These are phyloP conservation scores for Alloteropsis semialata DNA, from an alignment of 176 grass and related monocot species.

Conservation along the genomic window DNA sequence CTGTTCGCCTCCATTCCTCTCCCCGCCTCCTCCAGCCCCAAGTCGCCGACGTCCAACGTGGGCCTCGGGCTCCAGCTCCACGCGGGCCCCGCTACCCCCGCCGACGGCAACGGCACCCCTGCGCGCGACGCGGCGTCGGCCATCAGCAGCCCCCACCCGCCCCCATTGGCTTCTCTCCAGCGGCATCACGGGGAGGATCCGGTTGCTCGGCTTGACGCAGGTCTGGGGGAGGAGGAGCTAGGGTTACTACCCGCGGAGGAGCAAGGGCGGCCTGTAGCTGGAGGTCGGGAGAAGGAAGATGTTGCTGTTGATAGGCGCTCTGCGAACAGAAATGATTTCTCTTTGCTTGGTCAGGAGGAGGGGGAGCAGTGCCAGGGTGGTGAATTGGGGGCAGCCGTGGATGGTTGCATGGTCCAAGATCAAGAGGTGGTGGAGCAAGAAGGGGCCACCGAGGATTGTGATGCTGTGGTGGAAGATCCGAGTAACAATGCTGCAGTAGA, in stretches of 20 bases:
- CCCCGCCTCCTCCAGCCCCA: background rate
- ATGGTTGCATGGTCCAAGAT: background rate
- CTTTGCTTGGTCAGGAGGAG: background rate
- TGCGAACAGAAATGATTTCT: background rate
- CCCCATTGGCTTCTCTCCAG: background rate
- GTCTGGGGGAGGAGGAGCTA: background rate
- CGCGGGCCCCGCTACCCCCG: background rate
- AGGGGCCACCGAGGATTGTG: background rate
- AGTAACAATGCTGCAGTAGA: background rate
- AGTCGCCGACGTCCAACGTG: background rate
- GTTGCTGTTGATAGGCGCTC: background rate
- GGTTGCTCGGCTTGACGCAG: background rate
- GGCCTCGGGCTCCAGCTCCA: slow-evolving; percentile 27
- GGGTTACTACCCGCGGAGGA: background rate
- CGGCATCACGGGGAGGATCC: background rate
- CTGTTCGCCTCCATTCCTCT: slow-evolving; percentile 35
- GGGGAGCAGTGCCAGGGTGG: background rate
- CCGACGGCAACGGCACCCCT: background rate
- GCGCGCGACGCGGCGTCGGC: background rate
- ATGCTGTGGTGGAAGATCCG: background rate
- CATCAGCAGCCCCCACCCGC: background rate
- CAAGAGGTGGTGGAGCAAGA: background rate
- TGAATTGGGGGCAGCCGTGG: background rate
- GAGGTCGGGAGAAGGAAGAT: background rate
- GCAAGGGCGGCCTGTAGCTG: background rate